Evolutionary conservation across 148 eudicot genomes (phyloP).

Genomic region (Camellia granthamiana): DNA sequence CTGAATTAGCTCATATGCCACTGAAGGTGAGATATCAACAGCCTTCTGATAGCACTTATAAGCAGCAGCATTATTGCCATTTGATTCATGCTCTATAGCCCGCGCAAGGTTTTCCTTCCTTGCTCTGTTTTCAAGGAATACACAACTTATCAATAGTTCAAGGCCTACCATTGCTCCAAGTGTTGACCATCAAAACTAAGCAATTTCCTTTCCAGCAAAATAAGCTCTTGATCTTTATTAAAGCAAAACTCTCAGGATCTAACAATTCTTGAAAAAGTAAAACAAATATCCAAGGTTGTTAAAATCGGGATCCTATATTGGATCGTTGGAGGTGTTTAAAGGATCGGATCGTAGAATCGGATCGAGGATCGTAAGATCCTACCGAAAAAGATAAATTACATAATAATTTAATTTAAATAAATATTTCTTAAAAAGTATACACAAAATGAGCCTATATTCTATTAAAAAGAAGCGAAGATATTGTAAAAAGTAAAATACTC

Average conservation of each 20-base stretch:
- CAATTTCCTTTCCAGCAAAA: neutral
- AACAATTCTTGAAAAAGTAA: neutral
- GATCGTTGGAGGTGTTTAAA: too few relatives aligned
- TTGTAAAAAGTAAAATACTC: too few relatives aligned
- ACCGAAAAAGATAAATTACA: too few relatives aligned
- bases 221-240: neutral
- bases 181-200: neutral
- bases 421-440: too few relatives aligned
- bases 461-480: too few relatives aligned
- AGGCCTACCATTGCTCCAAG: neutral
- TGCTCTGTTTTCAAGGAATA: slow-evolving; percentile 43
- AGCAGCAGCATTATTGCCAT: slow-evolving; percentile 82
- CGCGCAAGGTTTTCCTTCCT: slow-evolving; percentile 92
- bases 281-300: neutral
- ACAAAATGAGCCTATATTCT: too few relatives aligned
- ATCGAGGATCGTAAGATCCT: too few relatives aligned
- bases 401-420: too few relatives aligned
- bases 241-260: neutral
- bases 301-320: too few relatives aligned
- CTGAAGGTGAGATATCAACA: slow-evolving; percentile 84
- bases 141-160: neutral
- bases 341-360: too few relatives aligned
- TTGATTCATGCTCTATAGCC: slow-evolving; percentile 86
- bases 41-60: slow-evolving; percentile 94
- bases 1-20: slow-evolving; percentile 89